phyloP scores from a whole-genome alignment of 2,329 filamentous ascomycete species.

The Venturia carpophila region DNA sequence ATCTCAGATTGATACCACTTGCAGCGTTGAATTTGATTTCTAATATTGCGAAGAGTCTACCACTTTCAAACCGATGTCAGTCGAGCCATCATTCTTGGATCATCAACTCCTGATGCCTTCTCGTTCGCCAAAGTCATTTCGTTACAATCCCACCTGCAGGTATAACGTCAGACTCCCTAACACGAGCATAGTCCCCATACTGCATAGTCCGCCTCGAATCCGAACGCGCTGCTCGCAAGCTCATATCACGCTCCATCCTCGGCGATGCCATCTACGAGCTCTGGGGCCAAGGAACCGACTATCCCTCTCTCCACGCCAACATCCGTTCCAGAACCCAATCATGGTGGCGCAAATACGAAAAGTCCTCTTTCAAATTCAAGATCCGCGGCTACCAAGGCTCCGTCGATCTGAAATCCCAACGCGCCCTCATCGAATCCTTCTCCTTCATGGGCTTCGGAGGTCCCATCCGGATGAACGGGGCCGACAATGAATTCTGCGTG shows the following conservation, averaged over 20 bases:
- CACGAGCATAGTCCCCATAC: conserved; percentile 65
- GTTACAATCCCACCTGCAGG: no score
- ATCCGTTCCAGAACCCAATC: conserved; percentile 52
- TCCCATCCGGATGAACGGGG: conserved; percentile 64
- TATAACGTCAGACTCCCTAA: conserved; percentile 18
- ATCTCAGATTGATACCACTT: neutral
- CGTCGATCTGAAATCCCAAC: conserved; percentile 54
- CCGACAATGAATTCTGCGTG: conserved; percentile 68
- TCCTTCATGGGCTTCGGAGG: conserved; percentile 70
- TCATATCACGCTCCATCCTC: conserved; percentile 72
- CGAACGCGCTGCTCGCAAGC: conserved; percentile 54
- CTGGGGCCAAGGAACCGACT: conserved; percentile 66
- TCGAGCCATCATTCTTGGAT: no score
- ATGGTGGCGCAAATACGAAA: conserved; percentile 59
- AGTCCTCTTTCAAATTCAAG: conserved; percentile 70
- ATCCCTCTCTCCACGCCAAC: conserved; percentile 60
- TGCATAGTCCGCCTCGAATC: conserved; percentile 63
- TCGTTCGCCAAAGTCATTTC: neutral
- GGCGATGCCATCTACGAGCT: conserved; percentile 79
- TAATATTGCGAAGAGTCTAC: neutral
- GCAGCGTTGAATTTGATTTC: no score
- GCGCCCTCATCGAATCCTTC: conserved; percentile 75
- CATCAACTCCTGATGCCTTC: no score
- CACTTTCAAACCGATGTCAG: neutral
- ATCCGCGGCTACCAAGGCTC: conserved; percentile 77